Evolutionary conservation across 2,329 filamentous ascomycete species (phyloP).

Genomic region (Teratosphaeria viscida): DNA sequence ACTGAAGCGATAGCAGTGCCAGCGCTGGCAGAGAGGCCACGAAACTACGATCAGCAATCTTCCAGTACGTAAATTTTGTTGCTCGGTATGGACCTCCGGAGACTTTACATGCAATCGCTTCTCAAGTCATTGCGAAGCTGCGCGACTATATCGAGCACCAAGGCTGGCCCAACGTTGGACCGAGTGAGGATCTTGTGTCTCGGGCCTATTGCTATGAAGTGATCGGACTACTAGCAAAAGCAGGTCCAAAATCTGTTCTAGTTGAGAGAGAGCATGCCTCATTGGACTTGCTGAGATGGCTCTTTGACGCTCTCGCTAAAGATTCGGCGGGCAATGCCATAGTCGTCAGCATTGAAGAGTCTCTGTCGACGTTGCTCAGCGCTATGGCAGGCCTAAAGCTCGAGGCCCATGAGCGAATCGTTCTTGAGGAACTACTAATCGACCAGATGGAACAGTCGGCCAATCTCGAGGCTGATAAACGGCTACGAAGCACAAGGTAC

Average conservation of each 20-base stretch:
- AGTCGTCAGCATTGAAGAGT: conserved; percentile 79
- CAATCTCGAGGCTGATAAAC: conserved; percentile 19
- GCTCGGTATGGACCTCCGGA: conserved; percentile 58
- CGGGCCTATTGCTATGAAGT: conserved; percentile 81
- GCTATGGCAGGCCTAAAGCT: conserved; percentile 40
- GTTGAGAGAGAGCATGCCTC: conserved; percentile 32
- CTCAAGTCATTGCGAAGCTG: conserved; percentile 57
- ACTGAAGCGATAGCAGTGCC: conserved; percentile 25
- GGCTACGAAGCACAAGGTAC: conserved; percentile 61
- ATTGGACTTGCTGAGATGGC: conserved; percentile 57
- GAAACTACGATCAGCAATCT: conserved; percentile 72
- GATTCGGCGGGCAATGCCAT: conserved; percentile 65
- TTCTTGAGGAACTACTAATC: conserved; percentile 50
- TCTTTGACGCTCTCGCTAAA: conserved; percentile 72
- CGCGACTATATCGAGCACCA: conserved; percentile 65
- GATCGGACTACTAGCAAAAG: conserved; percentile 67
- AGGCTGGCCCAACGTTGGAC: conserved; percentile 64
- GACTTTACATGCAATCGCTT: conserved; percentile 55
- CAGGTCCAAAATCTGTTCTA: conserved; percentile 49
- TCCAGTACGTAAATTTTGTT: conserved; percentile 79
- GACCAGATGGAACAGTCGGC: conserved; percentile 40
- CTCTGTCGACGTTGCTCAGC: conserved; percentile 66
- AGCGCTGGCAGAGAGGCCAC: conserved; percentile 59
- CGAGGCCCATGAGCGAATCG: conserved; percentile 30
- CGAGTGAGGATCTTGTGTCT: conserved; percentile 50